Conservation (phyloP, 75 land plant genomes). For the Cryptomeria japonica region DNA sequence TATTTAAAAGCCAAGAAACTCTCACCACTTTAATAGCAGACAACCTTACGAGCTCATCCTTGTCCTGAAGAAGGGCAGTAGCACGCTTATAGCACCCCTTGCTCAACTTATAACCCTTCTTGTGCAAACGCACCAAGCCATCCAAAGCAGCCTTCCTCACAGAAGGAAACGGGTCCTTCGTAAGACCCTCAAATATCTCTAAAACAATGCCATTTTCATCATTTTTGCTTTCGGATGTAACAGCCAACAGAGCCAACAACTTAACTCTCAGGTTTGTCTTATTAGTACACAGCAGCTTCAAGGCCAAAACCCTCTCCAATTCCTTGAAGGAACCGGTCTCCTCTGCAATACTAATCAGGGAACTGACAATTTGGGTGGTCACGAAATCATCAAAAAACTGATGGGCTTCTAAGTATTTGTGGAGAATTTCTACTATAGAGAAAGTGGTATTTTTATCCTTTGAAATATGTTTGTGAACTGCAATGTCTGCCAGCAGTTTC, state of each 20-base stretch:
- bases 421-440: background rate
- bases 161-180: constrained; percentile 65
- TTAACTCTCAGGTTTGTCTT: background rate
- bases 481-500: constrained; percentile 3
- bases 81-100: constrained; percentile 54
- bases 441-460: background rate
- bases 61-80: constrained; percentile 45
- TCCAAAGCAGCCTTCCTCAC: constrained; percentile 54
- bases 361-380: constrained; percentile 12
- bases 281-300: constrained; percentile 11
- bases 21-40: constrained; percentile 66
- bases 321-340: background rate
- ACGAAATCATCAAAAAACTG: constrained; percentile 6
- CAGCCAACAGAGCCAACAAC: background rate
- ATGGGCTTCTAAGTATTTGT: constrained; percentile 5
- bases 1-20: background rate
- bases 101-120: constrained; percentile 22
- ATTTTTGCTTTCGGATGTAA: background rate
- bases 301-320: background rate
- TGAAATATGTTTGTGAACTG: background rate
- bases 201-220: background rate
- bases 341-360: background rate
- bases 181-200: constrained; percentile 30
- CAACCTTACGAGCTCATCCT: constrained; percentile 48
- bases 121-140: constrained; percentile 33